Conservation (phyloP, 2,329 filamentous ascomycete species). For the Cladobotryum protrusum region DNA sequence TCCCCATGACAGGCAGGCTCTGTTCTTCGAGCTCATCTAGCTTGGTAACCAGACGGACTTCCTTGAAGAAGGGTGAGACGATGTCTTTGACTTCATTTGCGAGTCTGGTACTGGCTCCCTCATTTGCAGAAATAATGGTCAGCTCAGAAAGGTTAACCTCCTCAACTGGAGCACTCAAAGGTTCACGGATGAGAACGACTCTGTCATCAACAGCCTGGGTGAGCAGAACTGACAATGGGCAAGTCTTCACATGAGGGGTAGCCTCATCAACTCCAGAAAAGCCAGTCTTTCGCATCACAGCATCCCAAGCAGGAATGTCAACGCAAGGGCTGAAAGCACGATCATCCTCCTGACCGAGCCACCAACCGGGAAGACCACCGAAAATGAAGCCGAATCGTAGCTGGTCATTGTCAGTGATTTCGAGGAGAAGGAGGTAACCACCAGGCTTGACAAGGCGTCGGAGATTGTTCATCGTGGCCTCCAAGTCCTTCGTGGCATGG, state of each 20-base stretch:
- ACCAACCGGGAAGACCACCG: conserved; percentile 7
- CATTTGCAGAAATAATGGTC: not conserved
- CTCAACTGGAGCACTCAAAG: not conserved
- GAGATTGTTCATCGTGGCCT: not conserved
- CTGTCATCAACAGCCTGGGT: not conserved
- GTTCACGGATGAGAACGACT: not conserved
- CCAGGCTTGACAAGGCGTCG: conserved; percentile 4
- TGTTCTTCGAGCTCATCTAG: not conserved
- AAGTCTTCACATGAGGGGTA: not conserved
- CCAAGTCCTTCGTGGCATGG: not conserved
- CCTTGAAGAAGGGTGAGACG: not conserved
- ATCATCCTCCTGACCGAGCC: conserved; percentile 4
- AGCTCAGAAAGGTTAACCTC: not conserved
- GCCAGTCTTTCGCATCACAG: conserved; percentile 1
- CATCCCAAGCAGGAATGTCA: conserved; percentile 1
- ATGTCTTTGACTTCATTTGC: not conserved
- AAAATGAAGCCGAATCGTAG: conserved; percentile 3
- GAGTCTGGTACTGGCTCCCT: not conserved
- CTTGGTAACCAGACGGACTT: not conserved
- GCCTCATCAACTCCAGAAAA: conserved; percentile 8
- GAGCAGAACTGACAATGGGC: not conserved
- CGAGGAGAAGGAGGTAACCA: conserved; percentile 3
- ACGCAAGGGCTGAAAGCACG: not conserved
- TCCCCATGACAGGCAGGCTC: conserved; percentile 3
- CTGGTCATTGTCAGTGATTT: not conserved